A percentile compares a stretch with the other conserved stretches of the same genome.
Conservation (phyloP, 164 flowering plant genomes). For the Annona squamosa region DNA sequence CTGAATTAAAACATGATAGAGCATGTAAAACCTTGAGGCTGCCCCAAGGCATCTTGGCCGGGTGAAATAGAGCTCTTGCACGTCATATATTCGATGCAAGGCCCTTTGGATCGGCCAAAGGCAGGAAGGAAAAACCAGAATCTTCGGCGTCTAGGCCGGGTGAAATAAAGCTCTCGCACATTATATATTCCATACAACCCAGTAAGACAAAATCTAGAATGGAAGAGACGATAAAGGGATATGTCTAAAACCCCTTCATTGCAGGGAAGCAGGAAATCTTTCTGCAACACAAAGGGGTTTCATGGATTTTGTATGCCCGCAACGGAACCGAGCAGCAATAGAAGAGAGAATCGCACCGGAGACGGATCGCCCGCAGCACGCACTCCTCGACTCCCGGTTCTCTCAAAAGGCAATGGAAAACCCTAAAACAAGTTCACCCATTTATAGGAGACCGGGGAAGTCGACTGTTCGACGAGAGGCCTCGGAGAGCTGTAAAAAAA, state of each 20-base stretch:
- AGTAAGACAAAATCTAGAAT: background rate
- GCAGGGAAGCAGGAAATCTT: background rate
- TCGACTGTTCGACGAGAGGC: background rate
- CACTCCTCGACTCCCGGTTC: slow-evolving; percentile 3
- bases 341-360: background rate
- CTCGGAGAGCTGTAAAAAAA: too few relatives aligned
- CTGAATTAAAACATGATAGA: slow-evolving; percentile 15
- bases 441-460: slow-evolving; percentile 1
- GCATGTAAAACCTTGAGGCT: slow-evolving; percentile 20
- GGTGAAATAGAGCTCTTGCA: slow-evolving; percentile 14
- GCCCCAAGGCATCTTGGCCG: slow-evolving; percentile 17
- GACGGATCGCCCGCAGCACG: background rate
- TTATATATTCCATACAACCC: too few relatives aligned
- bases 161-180: too few relatives aligned
- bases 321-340: slow-evolving; percentile 13
- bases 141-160: too few relatives aligned
- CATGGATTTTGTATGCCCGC: slow-evolving; percentile 9
- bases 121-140: background rate
- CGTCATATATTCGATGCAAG: background rate
- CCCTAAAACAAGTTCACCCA: background rate
- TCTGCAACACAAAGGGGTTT: background rate
- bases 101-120: slow-evolving; percentile 20
- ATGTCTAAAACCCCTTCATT: slow-evolving; percentile 5
- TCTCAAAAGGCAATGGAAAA: slow-evolving; percentile 7
- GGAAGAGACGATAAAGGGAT: background rate